Conservation (phyloP, 2,329 filamentous ascomycete genomes). For the Biscogniauxia mediterranea region DNA sequence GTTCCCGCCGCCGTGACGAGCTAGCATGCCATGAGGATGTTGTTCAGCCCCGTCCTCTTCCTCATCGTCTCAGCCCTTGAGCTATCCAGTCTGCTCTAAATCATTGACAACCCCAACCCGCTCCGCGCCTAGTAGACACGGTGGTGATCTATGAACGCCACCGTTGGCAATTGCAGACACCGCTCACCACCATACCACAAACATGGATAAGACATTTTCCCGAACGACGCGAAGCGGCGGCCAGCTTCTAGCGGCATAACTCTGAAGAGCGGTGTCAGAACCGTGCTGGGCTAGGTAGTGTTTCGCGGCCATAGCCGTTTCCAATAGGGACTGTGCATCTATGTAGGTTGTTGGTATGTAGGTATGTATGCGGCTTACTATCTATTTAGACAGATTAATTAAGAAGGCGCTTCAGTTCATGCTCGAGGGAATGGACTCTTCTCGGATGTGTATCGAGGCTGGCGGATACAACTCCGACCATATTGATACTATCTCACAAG, state of each 20-base stretch:
- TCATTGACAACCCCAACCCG: background rate
- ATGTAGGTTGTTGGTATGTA: background rate
- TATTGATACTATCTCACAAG: background rate
- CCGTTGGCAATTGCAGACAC: background rate
- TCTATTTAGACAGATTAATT: no score
- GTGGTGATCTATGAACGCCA: background rate
- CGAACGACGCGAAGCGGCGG: background rate
- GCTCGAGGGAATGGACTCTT: background rate
- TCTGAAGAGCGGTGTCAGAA: background rate
- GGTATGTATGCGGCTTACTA: no score
- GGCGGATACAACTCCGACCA: background rate
- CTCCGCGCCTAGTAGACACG: background rate
- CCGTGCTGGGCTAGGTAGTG: background rate
- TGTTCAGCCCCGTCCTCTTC: no score
- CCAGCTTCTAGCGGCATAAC: background rate
- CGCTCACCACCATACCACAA: background rate
- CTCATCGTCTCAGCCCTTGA: no score
- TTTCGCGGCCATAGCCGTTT: background rate
- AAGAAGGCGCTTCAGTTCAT: background rate
- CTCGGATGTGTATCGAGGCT: background rate
- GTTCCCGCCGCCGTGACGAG: no score
- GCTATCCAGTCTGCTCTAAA: background rate
- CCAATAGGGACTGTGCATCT: background rate
- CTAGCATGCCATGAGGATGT: no score
- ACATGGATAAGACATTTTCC: background rate